Base-by-base conservation (phyloP, 2,329 filamentous ascomycete species). In the Aspergillus persii region DNA sequence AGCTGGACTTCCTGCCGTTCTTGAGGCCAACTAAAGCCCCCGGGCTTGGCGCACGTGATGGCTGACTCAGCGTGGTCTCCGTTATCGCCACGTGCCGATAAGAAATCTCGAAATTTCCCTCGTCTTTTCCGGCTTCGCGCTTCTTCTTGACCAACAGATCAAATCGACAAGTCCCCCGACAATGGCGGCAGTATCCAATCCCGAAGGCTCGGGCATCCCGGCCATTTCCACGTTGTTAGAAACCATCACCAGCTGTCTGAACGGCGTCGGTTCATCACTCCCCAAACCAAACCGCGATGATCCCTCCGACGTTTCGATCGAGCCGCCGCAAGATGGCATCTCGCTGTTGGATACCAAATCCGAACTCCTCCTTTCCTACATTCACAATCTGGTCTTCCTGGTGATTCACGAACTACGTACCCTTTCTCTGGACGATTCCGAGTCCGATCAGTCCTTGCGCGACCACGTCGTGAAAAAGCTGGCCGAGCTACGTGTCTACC, bases 271-370 rank as follows among this genome's bases (percentile, higher is more conserved):
- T 8, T 69, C 71, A 4, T 76, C 75, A 2, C 70, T 78, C 26
- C 76, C 76, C 3, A 66, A 68, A 33, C 31, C 68, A 2, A 61
- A 64, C 53, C 70, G 71, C 18, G 69, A 71, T 54, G 59, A 64
- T 2, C 59, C 69, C 0, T 86, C 90, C 0, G 81, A 89, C 50
- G 86, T 92, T 59, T 86, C 88, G 12, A 84, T 96, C 60, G 80
- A 89, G 52, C 86, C 90, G n/a, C 89, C 90, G 1, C 83, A 88
- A 64, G 87, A 96, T 69, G 94, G 95, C 71, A 95, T 99, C 59
- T 97, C 95, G 0, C 86, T 99, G 1, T 88, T 99, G 69, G 92
- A 98, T 72, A 87, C 91, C 64, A 99, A 99, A 80, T 98, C 96
- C 77, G 95, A 99, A 73, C 84, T 99, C n/a, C 87, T 99, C 18